A percentile compares a stretch with the other conserved stretches of the same genome.
Evolutionary conservation across 441 rosid genomes (phyloP).

Genomic region (Brassica hybrid): DNA sequence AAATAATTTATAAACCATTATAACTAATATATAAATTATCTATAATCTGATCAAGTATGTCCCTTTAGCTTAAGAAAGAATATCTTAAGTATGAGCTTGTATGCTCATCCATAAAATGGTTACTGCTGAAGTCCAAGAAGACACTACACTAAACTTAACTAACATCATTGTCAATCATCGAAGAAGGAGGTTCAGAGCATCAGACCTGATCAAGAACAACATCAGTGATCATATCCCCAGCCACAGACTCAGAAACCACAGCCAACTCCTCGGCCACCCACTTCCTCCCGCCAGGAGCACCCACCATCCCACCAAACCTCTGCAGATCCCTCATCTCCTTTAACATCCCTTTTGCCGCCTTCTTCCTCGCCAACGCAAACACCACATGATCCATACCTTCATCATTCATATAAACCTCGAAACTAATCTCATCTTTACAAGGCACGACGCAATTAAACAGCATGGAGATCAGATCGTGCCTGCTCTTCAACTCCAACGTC

Average conservation of each 20-base stretch:
- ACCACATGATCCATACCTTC: constrained; percentile 91
- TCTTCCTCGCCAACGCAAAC: constrained; percentile 86
- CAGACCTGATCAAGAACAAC: constrained; percentile 91
- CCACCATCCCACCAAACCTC: constrained; percentile 66
- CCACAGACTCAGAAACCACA: constrained; percentile 85
- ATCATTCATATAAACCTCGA: constrained; percentile 92
- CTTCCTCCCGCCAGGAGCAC: constrained; percentile 46
- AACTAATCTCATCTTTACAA: constrained; percentile 77
- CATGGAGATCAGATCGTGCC: too few relatives aligned
- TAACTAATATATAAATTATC: too few relatives aligned
- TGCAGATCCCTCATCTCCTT: constrained; percentile 88
- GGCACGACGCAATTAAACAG: too few relatives aligned
- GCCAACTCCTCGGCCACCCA: constrained; percentile 85
- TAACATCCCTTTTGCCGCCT: constrained; percentile 80
- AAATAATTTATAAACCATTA: too few relatives aligned
- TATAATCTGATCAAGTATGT: too few relatives aligned
- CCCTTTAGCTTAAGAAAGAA: too few relatives aligned
- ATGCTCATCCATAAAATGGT: not conserved
- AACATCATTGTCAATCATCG: constrained; percentile 10
- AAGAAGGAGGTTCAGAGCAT: not conserved
- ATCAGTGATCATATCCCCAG: constrained; percentile 91
- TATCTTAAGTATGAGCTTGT: too few relatives aligned
- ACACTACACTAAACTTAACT: constrained; percentile 12
- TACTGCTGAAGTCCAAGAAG: constrained; percentile 1
- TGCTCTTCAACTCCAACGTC: too few relatives aligned